Percentiles rank a stretch among this genome's conserved stretches.
phyloP scores from a whole-genome alignment of 257 asterid genomes.

The Buddleja alternifolia region DNA sequence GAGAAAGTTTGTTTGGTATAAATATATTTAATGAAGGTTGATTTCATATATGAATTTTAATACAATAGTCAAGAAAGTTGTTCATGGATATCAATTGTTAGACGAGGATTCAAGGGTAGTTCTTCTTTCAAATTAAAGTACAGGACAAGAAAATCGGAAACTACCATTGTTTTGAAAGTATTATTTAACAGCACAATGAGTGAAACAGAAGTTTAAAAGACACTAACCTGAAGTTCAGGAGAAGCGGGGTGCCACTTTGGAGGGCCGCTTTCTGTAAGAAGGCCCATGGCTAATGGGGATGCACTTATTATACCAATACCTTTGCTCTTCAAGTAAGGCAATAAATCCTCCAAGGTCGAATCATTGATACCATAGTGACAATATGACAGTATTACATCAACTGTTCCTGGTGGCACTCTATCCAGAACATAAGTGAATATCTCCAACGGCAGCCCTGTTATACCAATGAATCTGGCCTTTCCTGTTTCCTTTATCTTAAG shows the following conservation, averaged over 20 bases:
- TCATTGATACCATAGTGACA: slow-evolving; percentile 90
- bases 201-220: slow-evolving; percentile 1
- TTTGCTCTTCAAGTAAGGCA: slow-evolving; percentile 92
- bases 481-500: slow-evolving; percentile 76
- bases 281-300: slow-evolving; percentile 97
- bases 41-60: too few relatives aligned
- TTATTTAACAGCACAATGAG: background rate
- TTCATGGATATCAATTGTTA: background rate
- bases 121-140: background rate
- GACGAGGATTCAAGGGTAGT: background rate
- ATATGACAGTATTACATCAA: slow-evolving; percentile 89
- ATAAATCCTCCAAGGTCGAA: slow-evolving; percentile 64
- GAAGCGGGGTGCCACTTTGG: slow-evolving; percentile 99
- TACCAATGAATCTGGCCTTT: slow-evolving; percentile 84
- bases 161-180: background rate
- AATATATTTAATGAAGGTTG: too few relatives aligned
- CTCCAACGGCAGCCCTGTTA: slow-evolving; percentile 89
- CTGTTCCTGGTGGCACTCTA: slow-evolving; percentile 76
- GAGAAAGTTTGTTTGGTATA: background rate
- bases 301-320: slow-evolving; percentile 96
- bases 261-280: slow-evolving; percentile 87
- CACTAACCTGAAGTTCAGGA: slow-evolving; percentile 75
- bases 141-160: background rate
- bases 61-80: background rate
- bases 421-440: slow-evolving; percentile 81